These are phyloP conservation scores for Aspergillus funiculosus DNA, from an alignment of 495 filamentous ascomycete genomes.

Conservation along the genomic window DNA sequence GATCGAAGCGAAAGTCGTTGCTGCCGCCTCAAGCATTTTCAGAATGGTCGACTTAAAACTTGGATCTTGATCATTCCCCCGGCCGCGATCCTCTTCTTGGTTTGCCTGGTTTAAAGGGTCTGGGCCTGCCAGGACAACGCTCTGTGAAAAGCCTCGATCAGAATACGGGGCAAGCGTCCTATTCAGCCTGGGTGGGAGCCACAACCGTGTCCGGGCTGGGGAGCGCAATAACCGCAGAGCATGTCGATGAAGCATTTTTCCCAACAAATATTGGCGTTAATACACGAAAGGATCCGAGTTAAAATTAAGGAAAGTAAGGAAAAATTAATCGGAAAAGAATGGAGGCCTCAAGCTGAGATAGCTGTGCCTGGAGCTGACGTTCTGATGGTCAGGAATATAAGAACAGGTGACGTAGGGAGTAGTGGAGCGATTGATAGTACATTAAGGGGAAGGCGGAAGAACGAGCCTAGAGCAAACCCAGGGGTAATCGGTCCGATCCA, in stretches of 20 bases:
- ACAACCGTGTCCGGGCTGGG: slow-evolving; percentile 20
- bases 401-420: not conserved
- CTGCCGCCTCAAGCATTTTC: slow-evolving; percentile 80
- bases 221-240: slow-evolving; percentile 20
- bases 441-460: slow-evolving; percentile 1
- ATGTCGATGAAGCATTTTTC: slow-evolving; percentile 22
- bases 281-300: too few relatives aligned
- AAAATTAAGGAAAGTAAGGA: not conserved
- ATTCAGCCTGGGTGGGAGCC: slow-evolving; percentile 13
- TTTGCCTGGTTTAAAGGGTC: slow-evolving; percentile 33
- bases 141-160: slow-evolving; percentile 31
- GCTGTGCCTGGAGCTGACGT: slow-evolving; percentile 1
- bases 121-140: slow-evolving; percentile 21
- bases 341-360: not conserved
- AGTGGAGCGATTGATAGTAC: not conserved
- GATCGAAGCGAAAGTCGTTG: slow-evolving; percentile 83
- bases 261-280: too few relatives aligned
- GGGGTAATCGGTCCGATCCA: not conserved
- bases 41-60: slow-evolving; percentile 47
- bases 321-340: not conserved
- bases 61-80: slow-evolving; percentile 28
- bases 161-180: slow-evolving; percentile 6
- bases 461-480: not conserved
- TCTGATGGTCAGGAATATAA: not conserved
- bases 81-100: slow-evolving; percentile 24